Conservation (phyloP, 305 asterid genomes). For the Galium porrigens region DNA sequence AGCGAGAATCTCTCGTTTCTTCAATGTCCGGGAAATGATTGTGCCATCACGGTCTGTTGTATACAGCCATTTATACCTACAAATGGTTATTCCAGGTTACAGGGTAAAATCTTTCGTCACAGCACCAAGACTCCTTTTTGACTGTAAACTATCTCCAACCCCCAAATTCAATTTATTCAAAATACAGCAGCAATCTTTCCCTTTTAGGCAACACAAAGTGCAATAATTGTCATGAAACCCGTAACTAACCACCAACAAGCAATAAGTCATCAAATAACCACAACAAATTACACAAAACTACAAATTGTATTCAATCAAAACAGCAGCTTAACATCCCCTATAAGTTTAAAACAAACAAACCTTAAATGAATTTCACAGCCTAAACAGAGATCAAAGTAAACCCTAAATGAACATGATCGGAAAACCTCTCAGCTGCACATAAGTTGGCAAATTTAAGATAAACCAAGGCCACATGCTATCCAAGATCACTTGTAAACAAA, state of each 20-base stretch:
- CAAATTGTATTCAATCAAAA: neutral
- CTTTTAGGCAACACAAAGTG: neutral
- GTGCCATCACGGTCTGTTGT: neutral
- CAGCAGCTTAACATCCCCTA: neutral
- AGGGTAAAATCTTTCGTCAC: neutral
- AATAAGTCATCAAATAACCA: neutral
- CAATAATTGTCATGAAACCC: neutral
- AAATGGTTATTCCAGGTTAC: neutral
- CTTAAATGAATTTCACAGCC: neutral
- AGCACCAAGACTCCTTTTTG: neutral
- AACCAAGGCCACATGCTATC: neutral
- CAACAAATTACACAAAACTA: neutral
- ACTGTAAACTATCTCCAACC: neutral
- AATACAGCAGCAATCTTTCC: neutral
- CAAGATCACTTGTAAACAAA: neutral
- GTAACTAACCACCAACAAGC: neutral
- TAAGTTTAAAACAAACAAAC: neutral
- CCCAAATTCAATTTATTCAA: slow-evolving; percentile 2
- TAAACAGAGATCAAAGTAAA: neutral
- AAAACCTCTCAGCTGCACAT: neutral
- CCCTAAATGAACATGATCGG: slow-evolving; percentile 3
- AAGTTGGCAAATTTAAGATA: neutral
- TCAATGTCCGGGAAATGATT: neutral
- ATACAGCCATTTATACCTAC: neutral
- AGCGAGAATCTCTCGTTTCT: neutral